phyloP scores from a whole-genome alignment of 2,329 filamentous ascomycete genomes.

The Aspergillus transmontanensis region DNA sequence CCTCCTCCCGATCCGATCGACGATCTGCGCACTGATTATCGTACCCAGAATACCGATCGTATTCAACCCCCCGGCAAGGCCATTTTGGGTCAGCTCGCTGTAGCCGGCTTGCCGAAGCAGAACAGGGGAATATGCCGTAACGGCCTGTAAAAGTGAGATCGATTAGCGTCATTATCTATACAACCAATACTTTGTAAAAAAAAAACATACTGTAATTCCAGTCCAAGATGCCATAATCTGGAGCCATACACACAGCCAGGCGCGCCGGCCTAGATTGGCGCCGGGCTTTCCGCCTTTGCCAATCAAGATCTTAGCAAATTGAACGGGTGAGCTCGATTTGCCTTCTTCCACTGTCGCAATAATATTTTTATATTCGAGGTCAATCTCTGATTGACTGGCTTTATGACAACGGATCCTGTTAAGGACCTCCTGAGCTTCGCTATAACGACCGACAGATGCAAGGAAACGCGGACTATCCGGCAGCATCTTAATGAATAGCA shows the following conservation, averaged over 20 bases:
- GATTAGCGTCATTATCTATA: constrained; percentile 20
- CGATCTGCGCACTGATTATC: constrained; percentile 53
- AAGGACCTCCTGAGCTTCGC: constrained; percentile 52
- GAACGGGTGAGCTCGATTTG: constrained; percentile 38
- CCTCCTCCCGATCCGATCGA: constrained; percentile 53
- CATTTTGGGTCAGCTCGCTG: constrained; percentile 44
- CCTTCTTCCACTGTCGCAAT: constrained; percentile 31
- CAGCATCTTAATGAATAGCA: constrained; percentile 31
- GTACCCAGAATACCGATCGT: constrained; percentile 57
- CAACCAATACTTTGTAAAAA: constrained; percentile 21
- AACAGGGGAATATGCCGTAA: constrained; percentile 40
- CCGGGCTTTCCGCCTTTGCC: constrained; percentile 35
- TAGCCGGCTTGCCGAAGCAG: constrained; percentile 35
- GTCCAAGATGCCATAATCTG: constrained; percentile 51
- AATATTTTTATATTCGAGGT: constrained; percentile 41
- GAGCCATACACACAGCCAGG: constrained; percentile 47
- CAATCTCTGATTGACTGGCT: constrained; percentile 29
- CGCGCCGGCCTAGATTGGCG: constrained; percentile 41
- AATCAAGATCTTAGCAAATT: constrained; percentile 43
- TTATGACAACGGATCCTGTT: constrained; percentile 33
- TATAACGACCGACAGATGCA: constrained; percentile 41
- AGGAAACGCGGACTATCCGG: constrained; percentile 38
- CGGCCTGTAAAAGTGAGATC: constrained; percentile 25
- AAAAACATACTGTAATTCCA: constrained; percentile 43
- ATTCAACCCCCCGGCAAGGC: constrained; percentile 55